Percentiles rank a stretch among this genome's conserved stretches.
Conservation (phyloP, 108 stramenopile species). For the Cyclotella cryptica region DNA sequence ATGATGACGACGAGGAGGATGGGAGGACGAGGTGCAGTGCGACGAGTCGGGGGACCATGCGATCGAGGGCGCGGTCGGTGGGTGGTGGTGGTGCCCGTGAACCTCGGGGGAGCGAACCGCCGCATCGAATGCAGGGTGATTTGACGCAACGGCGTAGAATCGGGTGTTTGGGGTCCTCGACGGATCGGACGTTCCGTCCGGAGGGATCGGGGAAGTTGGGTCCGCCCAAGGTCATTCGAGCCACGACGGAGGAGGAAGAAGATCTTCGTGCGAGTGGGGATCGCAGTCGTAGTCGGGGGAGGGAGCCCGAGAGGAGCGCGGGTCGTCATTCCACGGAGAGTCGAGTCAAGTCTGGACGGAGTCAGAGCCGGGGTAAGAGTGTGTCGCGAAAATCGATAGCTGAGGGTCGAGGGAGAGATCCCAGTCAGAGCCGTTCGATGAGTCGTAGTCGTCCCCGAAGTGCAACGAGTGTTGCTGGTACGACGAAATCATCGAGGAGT, state of each 20-base stretch:
- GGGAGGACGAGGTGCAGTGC: not conserved
- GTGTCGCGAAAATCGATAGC: not conserved
- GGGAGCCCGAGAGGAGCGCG: not conserved
- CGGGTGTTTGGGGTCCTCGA: constrained; percentile 14
- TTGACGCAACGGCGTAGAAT: not conserved
- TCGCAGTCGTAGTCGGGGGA: not conserved
- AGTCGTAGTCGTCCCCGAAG: not conserved
- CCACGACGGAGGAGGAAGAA: not conserved
- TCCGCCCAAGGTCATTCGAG: constrained; percentile 5
- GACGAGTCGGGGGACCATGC: not conserved
- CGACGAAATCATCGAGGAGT: not conserved
- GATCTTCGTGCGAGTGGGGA: not conserved
- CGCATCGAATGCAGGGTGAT: not conserved
- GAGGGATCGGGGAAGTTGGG: not conserved
- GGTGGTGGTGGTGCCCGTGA: not conserved
- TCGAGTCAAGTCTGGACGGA: not conserved
- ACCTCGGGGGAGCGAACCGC: not conserved
- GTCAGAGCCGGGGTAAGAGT: constrained; percentile 7
- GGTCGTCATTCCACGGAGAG: not conserved
- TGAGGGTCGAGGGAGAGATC: not conserved
- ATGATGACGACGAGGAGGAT: not conserved
- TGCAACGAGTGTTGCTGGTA: not conserved
- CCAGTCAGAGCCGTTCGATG: not conserved
- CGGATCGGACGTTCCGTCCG: constrained; percentile 8
- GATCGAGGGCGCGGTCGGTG: not conserved